Evolutionary conservation across 345 rosid genomes (phyloP).

Genomic region (Syzygium aromaticum): DNA sequence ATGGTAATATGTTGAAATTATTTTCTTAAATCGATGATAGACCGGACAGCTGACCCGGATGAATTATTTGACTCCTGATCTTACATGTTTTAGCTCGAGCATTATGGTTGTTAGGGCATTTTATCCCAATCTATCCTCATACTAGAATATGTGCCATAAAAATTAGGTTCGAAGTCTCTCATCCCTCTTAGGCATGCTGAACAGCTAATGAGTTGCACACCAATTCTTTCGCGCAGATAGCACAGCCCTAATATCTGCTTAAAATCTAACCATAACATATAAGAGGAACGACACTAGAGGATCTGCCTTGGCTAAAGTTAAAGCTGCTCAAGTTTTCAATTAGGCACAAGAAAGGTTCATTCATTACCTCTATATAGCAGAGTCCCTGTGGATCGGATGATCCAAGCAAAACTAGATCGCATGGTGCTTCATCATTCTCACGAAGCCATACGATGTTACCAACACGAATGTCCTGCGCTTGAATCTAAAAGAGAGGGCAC

Average conservation of each 20-base stretch:
- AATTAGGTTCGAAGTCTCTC: not conserved
- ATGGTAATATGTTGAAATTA: not conserved
- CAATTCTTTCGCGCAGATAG: not conserved
- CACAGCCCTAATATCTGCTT: not conserved
- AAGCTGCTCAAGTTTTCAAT: not conserved
- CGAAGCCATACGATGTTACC: slow-evolving; percentile 98
- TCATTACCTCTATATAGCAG: slow-evolving; percentile 80
- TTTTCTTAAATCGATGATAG: not conserved
- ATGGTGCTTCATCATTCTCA: slow-evolving; percentile 98
- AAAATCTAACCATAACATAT: not conserved
- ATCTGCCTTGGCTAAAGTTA: not conserved
- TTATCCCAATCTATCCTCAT: not conserved
- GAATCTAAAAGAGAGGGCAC: slow-evolving; percentile 36
- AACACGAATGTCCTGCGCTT: slow-evolving; percentile 82
- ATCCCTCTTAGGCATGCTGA: not conserved
- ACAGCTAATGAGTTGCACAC: not conserved
- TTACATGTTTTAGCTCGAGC: not conserved
- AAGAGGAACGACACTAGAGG: not conserved
- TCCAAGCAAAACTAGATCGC: slow-evolving; percentile 95
- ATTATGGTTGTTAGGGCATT: not conserved
- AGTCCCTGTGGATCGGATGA: slow-evolving; percentile 91
- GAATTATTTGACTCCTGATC: not conserved
- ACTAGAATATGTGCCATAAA: not conserved
- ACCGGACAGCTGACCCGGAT: not conserved
- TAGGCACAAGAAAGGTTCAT: not conserved